Percentiles rank a stretch among this genome's conserved stretches.
Evolutionary conservation across 106 monocot species (phyloP).

Genomic region (Dendrobium nobile): DNA sequence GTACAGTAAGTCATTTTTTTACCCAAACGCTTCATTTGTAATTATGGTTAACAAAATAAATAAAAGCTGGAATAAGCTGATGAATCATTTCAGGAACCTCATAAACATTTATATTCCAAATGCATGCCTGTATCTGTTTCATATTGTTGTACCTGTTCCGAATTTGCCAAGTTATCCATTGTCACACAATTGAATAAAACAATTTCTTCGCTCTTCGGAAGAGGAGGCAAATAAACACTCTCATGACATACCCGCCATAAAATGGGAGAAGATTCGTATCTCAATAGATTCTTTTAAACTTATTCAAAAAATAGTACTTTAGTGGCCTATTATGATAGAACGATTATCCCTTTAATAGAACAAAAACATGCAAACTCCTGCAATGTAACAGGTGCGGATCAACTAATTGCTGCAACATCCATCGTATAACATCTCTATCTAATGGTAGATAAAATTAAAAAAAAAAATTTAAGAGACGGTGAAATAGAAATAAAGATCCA

Average conservation of each 20-base stretch:
- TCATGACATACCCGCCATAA: neutral
- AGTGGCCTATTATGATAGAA: neutral
- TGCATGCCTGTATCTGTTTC: neutral
- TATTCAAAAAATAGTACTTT: neutral
- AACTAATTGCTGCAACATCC: slow-evolving; percentile 1
- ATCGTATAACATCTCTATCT: neutral
- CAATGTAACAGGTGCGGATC: neutral
- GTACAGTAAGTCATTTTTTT: neutral
- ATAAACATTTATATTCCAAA: neutral
- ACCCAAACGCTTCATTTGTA: neutral
- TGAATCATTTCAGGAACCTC: neutral
- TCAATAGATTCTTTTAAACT: neutral
- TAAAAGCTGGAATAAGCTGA: neutral
- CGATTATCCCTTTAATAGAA: neutral
- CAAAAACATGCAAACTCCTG: neutral
- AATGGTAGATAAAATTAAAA: neutral
- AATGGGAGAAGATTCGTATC: neutral
- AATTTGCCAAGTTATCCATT: neutral
- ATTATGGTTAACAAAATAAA: neutral
- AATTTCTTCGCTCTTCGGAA: neutral
- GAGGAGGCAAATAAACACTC: neutral
- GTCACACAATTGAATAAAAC: neutral
- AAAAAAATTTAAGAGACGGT: neutral
- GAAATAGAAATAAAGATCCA: slow-evolving; percentile 1
- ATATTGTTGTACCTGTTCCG: neutral